phyloP scores from a whole-genome alignment of 2,329 filamentous ascomycete species.

The Fusarium citri region DNA sequence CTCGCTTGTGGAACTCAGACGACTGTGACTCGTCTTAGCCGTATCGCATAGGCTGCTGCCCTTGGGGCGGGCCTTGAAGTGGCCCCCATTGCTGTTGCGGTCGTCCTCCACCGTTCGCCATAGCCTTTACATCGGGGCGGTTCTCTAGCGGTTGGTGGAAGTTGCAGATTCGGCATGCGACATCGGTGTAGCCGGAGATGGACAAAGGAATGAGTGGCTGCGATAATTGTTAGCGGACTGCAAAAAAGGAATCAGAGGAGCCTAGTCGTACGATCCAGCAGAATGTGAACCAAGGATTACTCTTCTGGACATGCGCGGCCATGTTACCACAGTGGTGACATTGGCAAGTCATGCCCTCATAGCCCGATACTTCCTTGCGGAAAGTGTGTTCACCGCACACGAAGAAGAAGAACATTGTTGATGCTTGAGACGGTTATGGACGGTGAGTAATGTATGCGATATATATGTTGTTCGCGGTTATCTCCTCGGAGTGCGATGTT shows the following conservation, averaged over 20 bases:
- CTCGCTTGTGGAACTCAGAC: not conserved
- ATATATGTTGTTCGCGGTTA: not conserved
- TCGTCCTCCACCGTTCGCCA: conserved; percentile 58
- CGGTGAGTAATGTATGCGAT: not conserved
- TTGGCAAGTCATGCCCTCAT: conserved; percentile 70
- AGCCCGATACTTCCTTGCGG: conserved; percentile 68
- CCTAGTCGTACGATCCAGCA: conserved; percentile 73
- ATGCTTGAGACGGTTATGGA: not conserved
- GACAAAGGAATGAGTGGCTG: conserved; percentile 80
- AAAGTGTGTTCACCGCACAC: conserved; percentile 72
- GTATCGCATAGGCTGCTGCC: conserved; percentile 48
- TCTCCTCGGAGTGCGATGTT: not conserved
- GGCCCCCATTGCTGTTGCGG: conserved; percentile 50
- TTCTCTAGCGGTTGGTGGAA: conserved; percentile 75
- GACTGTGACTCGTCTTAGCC: conserved; percentile 25
- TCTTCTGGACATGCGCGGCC: conserved; percentile 69
- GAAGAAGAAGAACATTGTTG: conserved; percentile 70
- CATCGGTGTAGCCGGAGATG: conserved; percentile 73
- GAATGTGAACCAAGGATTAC: conserved; percentile 80
- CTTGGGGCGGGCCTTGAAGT: conserved; percentile 50
- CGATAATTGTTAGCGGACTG: conserved; percentile 27
- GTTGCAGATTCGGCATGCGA: conserved; percentile 80
- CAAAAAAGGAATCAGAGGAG: not conserved
- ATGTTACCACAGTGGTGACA: conserved; percentile 77
- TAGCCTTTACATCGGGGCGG: conserved; percentile 66